phyloP scores from a whole-genome alignment of 2,329 filamentous ascomycete species.

The Sphaerostilbella broomeana region DNA sequence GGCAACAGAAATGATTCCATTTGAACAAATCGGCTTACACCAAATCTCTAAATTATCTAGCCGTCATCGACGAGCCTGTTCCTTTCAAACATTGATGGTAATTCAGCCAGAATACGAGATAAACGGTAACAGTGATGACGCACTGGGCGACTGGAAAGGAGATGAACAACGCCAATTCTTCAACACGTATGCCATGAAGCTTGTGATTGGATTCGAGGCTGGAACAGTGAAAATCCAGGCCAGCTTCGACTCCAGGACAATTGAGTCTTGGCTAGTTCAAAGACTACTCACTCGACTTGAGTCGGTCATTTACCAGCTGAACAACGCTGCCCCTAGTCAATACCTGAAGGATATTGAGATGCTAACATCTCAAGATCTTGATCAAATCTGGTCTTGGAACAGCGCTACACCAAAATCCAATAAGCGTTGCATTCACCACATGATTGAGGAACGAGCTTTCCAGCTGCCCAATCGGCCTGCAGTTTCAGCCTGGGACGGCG shows the following conservation, averaged over 20 bases:
- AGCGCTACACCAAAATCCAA: neutral
- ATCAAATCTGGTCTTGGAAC: neutral
- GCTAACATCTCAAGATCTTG: neutral
- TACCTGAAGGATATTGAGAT: neutral
- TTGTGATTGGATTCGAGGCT: too few relatives aligned
- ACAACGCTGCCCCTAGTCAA: neutral
- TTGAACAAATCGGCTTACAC: constrained; percentile 1
- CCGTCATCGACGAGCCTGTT: neutral
- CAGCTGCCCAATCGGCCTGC: neutral
- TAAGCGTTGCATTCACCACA: neutral
- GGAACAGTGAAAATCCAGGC: too few relatives aligned
- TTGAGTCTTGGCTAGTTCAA: neutral
- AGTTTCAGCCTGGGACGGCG: constrained; percentile 1
- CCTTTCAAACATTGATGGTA: constrained; percentile 3
- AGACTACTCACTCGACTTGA: neutral
- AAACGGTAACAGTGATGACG: too few relatives aligned
- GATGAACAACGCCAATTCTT: too few relatives aligned
- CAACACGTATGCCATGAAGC: too few relatives aligned
- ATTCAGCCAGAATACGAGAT: constrained; percentile 2
- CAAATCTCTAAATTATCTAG: neutral
- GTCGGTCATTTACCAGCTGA: neutral
- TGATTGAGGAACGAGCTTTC: neutral
- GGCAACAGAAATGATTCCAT: neutral
- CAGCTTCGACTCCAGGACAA: neutral
- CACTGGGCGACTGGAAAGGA: too few relatives aligned